phyloP scores from a whole-genome alignment of 1,284 basidiomycete genomes.

The Spongiforma sp. region DNA sequence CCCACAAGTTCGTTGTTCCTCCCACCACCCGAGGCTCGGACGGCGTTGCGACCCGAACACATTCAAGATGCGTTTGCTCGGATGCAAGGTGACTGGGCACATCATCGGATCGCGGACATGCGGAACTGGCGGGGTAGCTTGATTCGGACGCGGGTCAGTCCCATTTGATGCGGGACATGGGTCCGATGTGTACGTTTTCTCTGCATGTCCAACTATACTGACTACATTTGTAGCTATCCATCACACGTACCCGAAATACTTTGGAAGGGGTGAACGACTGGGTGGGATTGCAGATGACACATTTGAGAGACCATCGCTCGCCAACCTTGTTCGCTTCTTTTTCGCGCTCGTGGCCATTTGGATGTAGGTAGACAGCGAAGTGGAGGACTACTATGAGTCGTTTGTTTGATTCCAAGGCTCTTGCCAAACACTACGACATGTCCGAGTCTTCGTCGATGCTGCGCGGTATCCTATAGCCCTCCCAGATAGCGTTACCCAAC shows the following conservation, averaged over 20 bases:
- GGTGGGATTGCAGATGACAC: no score
- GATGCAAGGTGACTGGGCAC: constrained; percentile 86
- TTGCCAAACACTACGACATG: no score
- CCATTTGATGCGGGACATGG: constrained; percentile 65
- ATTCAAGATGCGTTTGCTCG: constrained; percentile 89
- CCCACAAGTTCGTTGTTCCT: constrained; percentile 78
- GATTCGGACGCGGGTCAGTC: constrained; percentile 76
- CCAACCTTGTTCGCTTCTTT: no score
- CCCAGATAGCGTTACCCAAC: constrained; percentile 1
- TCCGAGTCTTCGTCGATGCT: constrained; percentile 20
- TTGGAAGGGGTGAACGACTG: no score
- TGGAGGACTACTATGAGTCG: no score
- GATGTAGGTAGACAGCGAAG: no score
- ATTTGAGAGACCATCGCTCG: no score
- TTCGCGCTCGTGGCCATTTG: no score
- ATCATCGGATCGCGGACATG: constrained; percentile 82
- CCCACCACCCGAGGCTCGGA: constrained; percentile 79
- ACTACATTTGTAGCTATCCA: constrained; percentile 10
- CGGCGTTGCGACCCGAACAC: constrained; percentile 79
- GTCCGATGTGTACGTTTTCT: not conserved
- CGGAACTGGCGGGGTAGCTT: constrained; percentile 87
- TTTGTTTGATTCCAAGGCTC: no score
- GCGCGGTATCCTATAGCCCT: constrained; percentile 31
- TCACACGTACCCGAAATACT: not conserved
- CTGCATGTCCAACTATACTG: constrained; percentile 1